Percentiles rank a stretch among this genome's conserved stretches.
Conservation (phyloP, 495 filamentous ascomycete species). For the Chlorociboria aeruginascens region DNA sequence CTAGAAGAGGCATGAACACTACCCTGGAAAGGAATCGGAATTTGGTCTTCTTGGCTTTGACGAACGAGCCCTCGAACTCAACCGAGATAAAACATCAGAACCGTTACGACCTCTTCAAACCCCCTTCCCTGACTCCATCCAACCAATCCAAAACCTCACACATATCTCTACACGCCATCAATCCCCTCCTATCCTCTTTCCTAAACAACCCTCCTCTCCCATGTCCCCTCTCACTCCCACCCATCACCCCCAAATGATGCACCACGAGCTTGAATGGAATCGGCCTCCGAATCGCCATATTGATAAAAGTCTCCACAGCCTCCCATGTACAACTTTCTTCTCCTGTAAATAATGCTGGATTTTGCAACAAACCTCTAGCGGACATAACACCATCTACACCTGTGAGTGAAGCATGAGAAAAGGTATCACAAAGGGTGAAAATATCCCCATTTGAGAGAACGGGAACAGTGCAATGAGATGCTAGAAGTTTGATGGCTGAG, state of each 20-base stretch:
- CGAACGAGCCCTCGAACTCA: background rate
- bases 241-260: slow-evolving; percentile 56
- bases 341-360: slow-evolving; percentile 49
- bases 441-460: slow-evolving; percentile 52
- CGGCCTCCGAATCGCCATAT: slow-evolving; percentile 34
- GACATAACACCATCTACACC: slow-evolving; percentile 45
- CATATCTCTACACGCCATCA: slow-evolving; percentile 38
- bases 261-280: slow-evolving; percentile 46
- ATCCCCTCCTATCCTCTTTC: slow-evolving; percentile 35
- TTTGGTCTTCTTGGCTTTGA: background rate
- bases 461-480: slow-evolving; percentile 36
- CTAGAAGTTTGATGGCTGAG: slow-evolving; percentile 43
- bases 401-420: slow-evolving; percentile 20
- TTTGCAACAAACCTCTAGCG: slow-evolving; percentile 47
- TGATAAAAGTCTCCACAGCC: slow-evolving; percentile 46
- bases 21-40: background rate
- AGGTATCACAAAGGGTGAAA: slow-evolving; percentile 31
- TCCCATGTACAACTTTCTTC: slow-evolving; percentile 42
- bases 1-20: slow-evolving; percentile 11
- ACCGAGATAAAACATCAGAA: background rate
- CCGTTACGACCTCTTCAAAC: background rate
- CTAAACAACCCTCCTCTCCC: slow-evolving; percentile 31
- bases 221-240: slow-evolving; percentile 34
- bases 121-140: slow-evolving; percentile 25
- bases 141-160: slow-evolving; percentile 48